Evolutionary conservation across 2,329 filamentous ascomycete genomes (phyloP), one percentile per base, ranked within the genome.

Genomic region (Epicoccum nigrum): DNA sequence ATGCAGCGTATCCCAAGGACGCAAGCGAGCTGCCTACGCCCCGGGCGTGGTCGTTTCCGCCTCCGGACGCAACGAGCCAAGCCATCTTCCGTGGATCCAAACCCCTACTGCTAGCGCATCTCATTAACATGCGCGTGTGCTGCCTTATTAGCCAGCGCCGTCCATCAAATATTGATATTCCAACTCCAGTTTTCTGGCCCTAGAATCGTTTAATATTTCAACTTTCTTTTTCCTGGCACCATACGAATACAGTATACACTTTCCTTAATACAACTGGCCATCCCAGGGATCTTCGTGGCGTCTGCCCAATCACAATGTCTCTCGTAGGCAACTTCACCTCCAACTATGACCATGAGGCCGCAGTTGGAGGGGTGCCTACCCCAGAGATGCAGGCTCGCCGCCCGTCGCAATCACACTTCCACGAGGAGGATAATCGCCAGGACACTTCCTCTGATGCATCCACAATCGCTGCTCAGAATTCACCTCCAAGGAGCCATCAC

Each of bases 251-350:
- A 40, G 19, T 35, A 30, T 28, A 33, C 20, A 13, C 20, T 39
- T 25, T 43, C 13, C 32, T 28, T 45, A 30, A 37, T 46, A 52
- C 39, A 43, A 23, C 43, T 52, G 45, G 42, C 42, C 50, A 39
- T 38, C 15, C n/a, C 35, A 11, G 30, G 47, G 47, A 45, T 39
- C 35, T 19, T 33, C 47, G 48, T 34, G 58, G 56, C 55, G 41
- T 35, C 28, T 20, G 43, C 21, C 55, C 54, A 56, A 54, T 58
- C 54, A 63, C 8, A 53, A 78, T 78, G 76, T 74, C 73, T 53
- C 62, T 76, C 55, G 72, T 74, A 44, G 75, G 75, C 60, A 76
- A 76, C 60, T 75, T 77, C 52, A 64, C 67, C 38, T 72, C 75
- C 60, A 77, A 76, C 57, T 71, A 66, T 56, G 76, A 79, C 64